Evolutionary conservation across 768 basidiomycete species (phyloP), one percentile per base, ranked within the genome.

Genomic region (Xerocomellus chrysenteron): DNA sequence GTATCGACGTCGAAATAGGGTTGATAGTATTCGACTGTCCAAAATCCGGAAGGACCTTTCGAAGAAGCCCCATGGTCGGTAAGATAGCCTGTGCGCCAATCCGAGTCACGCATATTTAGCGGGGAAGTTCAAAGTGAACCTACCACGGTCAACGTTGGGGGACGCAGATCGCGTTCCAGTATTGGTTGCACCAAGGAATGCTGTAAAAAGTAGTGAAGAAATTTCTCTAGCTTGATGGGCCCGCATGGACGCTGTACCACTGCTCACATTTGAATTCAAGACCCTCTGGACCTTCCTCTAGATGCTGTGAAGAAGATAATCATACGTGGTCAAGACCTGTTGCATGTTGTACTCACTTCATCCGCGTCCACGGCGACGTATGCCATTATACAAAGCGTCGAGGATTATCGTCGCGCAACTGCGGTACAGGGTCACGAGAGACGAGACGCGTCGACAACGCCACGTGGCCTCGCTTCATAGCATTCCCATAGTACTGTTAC

Each of bases 1-100:
- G 92, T 93, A 74, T 94, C 92, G 35, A 95, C 82, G 59, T 95
- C 92, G 62, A 95, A 95, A 73, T 90, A 93, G 3, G 82, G 78
- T 66, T 93, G 91, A 67, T 94, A 94, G 69, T 90, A 90, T 57
- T 94, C 92, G 33, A 93, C 64, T 28, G 82, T 83, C 91, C 90
- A 93, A 73, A 90, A 91, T 1, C 82, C 82, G 4, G 80, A 74
- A 4, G 75, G 58, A 14, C 77, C 75, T 66, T 82, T 82, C 10
- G 74, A 66, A 50, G 78, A 71, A 35, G 73, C 67, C 11, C 75
- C 65, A 10, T 78, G 76, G 58, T 90, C 85, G 47, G 81, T 73
- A 19, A 87, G 75, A 67, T 89, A 92, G 17, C 88, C 90, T 90
- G 52, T 37, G 30, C 17, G 3, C 24, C 21, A n/a, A 49, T 5